phyloP scores from a whole-genome alignment of 1,284 basidiomycete species.

The Leucoagaricus sp. region DNA sequence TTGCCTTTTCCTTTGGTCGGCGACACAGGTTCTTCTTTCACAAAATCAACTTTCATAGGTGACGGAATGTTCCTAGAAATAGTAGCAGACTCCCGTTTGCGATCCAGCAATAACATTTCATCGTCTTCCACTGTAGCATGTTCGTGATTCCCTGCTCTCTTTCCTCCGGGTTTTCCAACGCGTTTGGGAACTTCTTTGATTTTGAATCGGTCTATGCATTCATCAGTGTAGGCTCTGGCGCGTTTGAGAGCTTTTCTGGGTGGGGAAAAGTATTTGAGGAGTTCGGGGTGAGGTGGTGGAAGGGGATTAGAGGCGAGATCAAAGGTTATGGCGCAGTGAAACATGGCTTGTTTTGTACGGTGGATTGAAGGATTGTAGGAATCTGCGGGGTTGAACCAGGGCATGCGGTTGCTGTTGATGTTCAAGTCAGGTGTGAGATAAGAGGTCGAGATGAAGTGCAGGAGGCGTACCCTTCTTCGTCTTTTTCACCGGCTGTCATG shows the following conservation, averaged over 20 bases:
- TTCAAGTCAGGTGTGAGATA: background rate
- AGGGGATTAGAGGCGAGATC: conserved; percentile 77
- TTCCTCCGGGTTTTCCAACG: conserved; percentile 13
- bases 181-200: conserved; percentile 58
- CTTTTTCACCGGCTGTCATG: conserved; percentile 68
- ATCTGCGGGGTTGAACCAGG: conserved; percentile 79
- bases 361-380: conserved; percentile 92
- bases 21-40: conserved; percentile 1
- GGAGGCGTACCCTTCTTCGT: conserved; percentile 64
- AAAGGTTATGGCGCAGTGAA: conserved; percentile 79
- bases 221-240: conserved; percentile 55
- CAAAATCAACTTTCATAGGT: background rate
- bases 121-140: conserved; percentile 8
- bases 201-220: conserved; percentile 67
- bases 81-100: conserved; percentile 1
- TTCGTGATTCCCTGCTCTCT: conserved; percentile 8
- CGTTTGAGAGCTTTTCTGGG: conserved; percentile 69
- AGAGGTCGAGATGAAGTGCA: background rate
- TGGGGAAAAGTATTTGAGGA: conserved; percentile 82
- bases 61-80: background rate
- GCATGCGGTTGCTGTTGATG: conserved; percentile 43
- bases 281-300: conserved; percentile 82
- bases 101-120: conserved; percentile 15
- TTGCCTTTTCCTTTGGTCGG: conserved; percentile 10
- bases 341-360: conserved; percentile 89